Evolutionary conservation across 805 yeast genomes (phyloP).

Genomic region (Starmerella tilneyi): DNA sequence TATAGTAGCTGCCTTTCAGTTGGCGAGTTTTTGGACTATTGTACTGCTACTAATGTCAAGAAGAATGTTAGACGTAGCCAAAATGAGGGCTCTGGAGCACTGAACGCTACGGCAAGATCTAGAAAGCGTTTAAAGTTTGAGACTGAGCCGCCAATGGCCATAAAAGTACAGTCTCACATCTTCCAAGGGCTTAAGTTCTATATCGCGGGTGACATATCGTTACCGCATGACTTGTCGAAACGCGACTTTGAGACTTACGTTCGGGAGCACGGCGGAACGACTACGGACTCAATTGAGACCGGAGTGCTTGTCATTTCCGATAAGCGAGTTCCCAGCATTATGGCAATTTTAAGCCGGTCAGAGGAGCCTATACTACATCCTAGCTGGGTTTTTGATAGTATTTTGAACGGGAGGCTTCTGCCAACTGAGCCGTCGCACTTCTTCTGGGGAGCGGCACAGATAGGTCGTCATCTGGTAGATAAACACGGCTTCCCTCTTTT

Average conservation of each 20-base stretch:
- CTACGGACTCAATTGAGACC: slow-evolving; percentile 18
- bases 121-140: slow-evolving; percentile 9
- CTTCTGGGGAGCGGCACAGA: slow-evolving; percentile 33
- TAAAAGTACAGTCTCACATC: slow-evolving; percentile 7
- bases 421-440: slow-evolving; percentile 54
- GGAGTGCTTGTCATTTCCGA: slow-evolving; percentile 24
- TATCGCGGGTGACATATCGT: slow-evolving; percentile 25
- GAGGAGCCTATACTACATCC: slow-evolving; percentile 50
- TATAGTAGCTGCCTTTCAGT: slow-evolving; percentile 47
- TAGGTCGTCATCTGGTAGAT: slow-evolving; percentile 36
- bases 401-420: slow-evolving; percentile 36
- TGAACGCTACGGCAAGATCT: background rate
- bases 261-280: slow-evolving; percentile 28
- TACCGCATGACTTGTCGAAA: slow-evolving; percentile 23
- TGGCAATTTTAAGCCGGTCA: slow-evolving; percentile 13
- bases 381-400: slow-evolving; percentile 62
- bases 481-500: slow-evolving; percentile 52
- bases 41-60: background rate
- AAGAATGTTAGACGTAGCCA: background rate
- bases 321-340: slow-evolving; percentile 16
- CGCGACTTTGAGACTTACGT: slow-evolving; percentile 23
- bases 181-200: slow-evolving; percentile 24
- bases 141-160: background rate
- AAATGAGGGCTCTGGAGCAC: background rate
- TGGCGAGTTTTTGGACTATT: slow-evolving; percentile 37